Percentiles rank a stretch among this genome's conserved stretches.
Evolutionary conservation across 148 eudicot genomes (phyloP).

Genomic region (Selenicereus undatus): DNA sequence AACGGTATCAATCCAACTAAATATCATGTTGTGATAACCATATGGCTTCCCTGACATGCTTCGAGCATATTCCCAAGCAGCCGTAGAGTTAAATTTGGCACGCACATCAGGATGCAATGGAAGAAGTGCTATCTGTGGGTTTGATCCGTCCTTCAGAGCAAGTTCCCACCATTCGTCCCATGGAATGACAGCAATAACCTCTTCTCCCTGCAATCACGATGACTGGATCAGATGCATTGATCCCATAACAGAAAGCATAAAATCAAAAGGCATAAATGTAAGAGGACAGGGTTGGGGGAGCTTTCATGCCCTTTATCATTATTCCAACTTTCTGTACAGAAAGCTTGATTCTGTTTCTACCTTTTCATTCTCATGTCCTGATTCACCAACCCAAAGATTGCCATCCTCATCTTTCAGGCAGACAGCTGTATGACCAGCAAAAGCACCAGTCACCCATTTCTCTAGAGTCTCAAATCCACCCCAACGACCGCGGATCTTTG

Average conservation of each 20-base stretch:
- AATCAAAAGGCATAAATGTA: not conserved
- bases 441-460: constrained; percentile 99
- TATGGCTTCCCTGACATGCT: constrained; percentile 98
- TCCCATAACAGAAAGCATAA: not conserved
- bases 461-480: constrained; percentile 98
- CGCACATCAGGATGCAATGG: constrained; percentile 92
- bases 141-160: constrained; percentile 74
- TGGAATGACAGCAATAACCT: constrained; percentile 79
- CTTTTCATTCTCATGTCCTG: constrained; percentile 99
- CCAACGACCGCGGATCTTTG: constrained; percentile 99
- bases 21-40: constrained; percentile 99
- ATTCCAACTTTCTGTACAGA: not conserved
- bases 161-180: constrained; percentile 99
- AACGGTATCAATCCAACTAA: constrained; percentile 98
- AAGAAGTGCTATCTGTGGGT: constrained; percentile 88
- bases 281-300: not conserved
- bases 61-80: constrained; percentile 97
- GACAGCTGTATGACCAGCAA: constrained; percentile 98
- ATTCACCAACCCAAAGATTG: constrained; percentile 96
- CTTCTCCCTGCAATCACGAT: constrained; percentile 71
- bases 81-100: constrained; percentile 70
- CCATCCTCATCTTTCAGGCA: constrained; percentile 90
- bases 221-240: not conserved
- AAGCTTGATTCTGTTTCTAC: constrained; percentile 30
- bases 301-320: not conserved